Evolutionary conservation across 805 yeast genomes (phyloP).

Genomic region (Suhomyces emberorum): DNA sequence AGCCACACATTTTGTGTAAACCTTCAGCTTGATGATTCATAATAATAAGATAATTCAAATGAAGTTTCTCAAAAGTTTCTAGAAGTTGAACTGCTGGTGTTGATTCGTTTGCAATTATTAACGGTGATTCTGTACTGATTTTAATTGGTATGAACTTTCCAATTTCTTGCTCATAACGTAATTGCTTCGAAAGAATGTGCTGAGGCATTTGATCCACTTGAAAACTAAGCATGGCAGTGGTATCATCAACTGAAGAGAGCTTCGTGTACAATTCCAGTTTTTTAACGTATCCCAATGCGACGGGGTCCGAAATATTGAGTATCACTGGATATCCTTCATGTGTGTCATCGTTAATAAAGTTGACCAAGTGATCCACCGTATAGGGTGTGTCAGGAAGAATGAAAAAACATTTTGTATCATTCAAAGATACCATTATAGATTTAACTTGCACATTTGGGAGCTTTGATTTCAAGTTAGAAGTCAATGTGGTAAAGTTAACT

Average conservation of each 20-base stretch:
- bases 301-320: conserved; percentile 21
- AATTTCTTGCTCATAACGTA: conserved; percentile 19
- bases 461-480: conserved; percentile 24
- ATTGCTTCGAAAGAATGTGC: conserved; percentile 21
- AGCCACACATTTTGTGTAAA: conserved; percentile 27
- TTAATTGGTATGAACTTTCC: conserved; percentile 11
- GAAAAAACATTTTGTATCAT: conserved; percentile 25
- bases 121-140: conserved; percentile 19
- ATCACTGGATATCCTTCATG: conserved; percentile 44
- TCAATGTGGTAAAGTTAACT: conserved; percentile 27
- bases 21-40: conserved; percentile 14
- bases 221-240: conserved; percentile 15
- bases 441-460: conserved; percentile 31
- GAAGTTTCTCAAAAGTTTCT: conserved; percentile 38
- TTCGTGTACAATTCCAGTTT: conserved; percentile 23
- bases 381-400: conserved; percentile 24
- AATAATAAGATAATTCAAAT: conserved; percentile 34
- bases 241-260: conserved; percentile 5
- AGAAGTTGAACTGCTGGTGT: conserved; percentile 31
- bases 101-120: conserved; percentile 25
- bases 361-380: conserved; percentile 16
- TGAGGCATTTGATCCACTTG: conserved; percentile 17
- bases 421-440: conserved; percentile 30
- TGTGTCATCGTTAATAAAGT: conserved; percentile 26
- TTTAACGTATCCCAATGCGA: conserved; percentile 33